These are phyloP conservation scores for Oenanthe sinensis DNA, from an alignment of 129 eudicot genomes.

Conservation along the genomic window DNA sequence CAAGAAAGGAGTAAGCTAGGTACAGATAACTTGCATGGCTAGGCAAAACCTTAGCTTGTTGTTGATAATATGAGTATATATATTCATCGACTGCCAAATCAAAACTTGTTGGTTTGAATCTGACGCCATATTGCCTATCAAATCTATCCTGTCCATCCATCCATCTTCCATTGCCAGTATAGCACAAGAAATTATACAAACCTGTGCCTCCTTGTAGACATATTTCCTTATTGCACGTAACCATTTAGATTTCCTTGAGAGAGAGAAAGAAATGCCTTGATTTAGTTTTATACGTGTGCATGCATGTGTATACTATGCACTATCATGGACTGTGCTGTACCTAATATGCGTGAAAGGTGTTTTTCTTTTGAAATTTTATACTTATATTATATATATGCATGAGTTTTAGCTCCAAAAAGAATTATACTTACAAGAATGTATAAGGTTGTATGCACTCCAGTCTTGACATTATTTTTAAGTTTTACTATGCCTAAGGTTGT, in stretches of 20 bases:
- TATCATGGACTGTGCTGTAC: no score
- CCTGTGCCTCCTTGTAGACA: not conserved
- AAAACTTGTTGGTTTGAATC: constrained; percentile 2
- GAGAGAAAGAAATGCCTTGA: not conserved
- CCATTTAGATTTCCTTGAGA: not conserved
- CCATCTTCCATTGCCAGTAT: not conserved
- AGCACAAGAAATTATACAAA: not conserved
- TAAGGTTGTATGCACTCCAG: no score
- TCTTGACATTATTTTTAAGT: no score
- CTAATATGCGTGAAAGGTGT: no score
- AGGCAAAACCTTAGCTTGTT: not conserved
- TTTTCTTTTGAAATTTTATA: no score
- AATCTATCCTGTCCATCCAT: not conserved
- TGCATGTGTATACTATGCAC: no score
- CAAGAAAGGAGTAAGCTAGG: no score
- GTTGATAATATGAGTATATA: not conserved
- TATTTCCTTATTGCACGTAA: constrained; percentile 1
- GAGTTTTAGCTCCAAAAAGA: no score
- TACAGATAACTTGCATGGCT: constrained; percentile 1
- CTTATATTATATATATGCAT: no score
- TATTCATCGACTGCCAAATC: not conserved
- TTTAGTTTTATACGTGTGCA: no score
- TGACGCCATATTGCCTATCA: constrained; percentile 5
- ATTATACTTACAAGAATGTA: no score
- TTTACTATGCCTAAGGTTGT: no score